phyloP scores from a whole-genome alignment of 345 rosid species.

The Carallia pectinifolia region DNA sequence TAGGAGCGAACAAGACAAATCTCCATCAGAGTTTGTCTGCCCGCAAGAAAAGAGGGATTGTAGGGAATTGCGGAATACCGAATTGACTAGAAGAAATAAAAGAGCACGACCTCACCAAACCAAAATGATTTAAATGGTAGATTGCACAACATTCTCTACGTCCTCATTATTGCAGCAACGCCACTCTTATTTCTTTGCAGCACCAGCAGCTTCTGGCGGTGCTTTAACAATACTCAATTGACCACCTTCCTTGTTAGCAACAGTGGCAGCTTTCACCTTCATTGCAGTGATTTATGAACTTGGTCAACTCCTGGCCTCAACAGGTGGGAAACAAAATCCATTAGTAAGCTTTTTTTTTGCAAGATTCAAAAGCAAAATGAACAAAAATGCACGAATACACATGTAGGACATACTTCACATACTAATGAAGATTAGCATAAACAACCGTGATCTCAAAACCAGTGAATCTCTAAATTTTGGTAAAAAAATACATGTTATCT shows the following conservation, averaged over 20 bases:
- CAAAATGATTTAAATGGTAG: too few species aligned
- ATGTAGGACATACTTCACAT: too few species aligned
- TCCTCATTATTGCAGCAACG: not conserved
- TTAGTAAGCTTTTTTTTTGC: not conserved
- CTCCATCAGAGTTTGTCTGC: not conserved
- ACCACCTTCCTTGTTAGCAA: slow-evolving; percentile 81
- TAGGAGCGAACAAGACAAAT: not conserved
- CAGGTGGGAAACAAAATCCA: not conserved
- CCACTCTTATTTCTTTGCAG: slow-evolving; percentile 34
- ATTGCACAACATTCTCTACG: not conserved
- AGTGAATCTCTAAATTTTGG: too few species aligned
- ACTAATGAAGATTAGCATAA: too few species aligned
- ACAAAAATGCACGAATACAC: too few species aligned
- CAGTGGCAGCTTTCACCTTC: slow-evolving; percentile 80
- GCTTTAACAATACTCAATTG: slow-evolving; percentile 61
- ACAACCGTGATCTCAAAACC: too few species aligned
- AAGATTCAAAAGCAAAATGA: too few species aligned
- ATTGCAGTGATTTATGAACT: slow-evolving; percentile 85
- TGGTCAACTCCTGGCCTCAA: slow-evolving; percentile 60
- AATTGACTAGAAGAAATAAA: too few species aligned
- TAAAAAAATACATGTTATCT: too few species aligned
- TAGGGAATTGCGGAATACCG: too few species aligned
- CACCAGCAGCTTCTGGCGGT: slow-evolving; percentile 36
- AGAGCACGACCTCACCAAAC: not conserved
- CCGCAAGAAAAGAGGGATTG: too few species aligned